phyloP scores from a whole-genome alignment of 495 filamentous ascomycete species.

The Lasiosphaeriaceae sp. region DNA sequence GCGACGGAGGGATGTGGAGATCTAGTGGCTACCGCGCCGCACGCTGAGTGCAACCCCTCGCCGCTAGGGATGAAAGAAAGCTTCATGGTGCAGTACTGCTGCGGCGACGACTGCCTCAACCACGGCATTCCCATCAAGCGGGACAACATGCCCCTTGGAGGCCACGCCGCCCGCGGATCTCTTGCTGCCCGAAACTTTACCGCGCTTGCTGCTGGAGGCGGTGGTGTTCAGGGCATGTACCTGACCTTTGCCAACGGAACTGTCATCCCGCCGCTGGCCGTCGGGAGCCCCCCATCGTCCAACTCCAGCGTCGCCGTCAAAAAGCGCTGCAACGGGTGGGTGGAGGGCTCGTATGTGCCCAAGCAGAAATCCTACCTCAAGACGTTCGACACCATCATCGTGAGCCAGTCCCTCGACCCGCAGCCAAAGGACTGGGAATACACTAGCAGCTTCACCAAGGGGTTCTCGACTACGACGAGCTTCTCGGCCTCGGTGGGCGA shows the following conservation, averaged over 20 bases:
- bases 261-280: not conserved
- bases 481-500: not conserved
- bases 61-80: not conserved
- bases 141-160: not conserved
- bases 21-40: not conserved
- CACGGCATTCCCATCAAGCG: not conserved
- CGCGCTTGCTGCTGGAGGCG: not conserved
- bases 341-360: not conserved
- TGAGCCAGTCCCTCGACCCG: not conserved
- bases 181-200: not conserved
- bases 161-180: not conserved
- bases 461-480: not conserved
- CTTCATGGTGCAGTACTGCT: slow-evolving; percentile 8
- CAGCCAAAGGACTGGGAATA: not conserved
- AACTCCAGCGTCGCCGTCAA: not conserved
- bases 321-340: not conserved
- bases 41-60: not conserved
- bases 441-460: not conserved
- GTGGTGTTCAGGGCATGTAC: not conserved
- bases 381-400: not conserved
- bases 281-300: not conserved
- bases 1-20: not conserved
- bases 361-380: not conserved
- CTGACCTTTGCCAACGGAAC: slow-evolving; percentile 2
- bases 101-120: slow-evolving; percentile 2